These are phyloP conservation scores for Dothidotthia symphoricarpi DNA, from an alignment of 2,329 filamentous ascomycete species.

Conservation along the genomic window DNA sequence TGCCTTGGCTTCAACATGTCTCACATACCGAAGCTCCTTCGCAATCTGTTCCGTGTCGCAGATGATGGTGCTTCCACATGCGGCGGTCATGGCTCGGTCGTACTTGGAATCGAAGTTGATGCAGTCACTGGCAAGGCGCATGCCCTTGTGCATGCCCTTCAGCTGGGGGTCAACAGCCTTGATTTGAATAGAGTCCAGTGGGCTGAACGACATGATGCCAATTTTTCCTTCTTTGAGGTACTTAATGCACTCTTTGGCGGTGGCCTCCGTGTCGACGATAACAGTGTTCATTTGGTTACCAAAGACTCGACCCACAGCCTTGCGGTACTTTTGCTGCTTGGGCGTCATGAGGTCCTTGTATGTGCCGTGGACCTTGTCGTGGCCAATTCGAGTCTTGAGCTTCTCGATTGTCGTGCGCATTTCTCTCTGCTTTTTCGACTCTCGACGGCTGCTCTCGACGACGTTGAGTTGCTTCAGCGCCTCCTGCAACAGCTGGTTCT, in stretches of 20 bases:
- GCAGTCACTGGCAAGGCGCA: constrained; percentile 87
- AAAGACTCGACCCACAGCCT: constrained; percentile 87
- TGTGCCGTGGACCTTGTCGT: constrained; percentile 75
- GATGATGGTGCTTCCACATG: constrained; percentile 91
- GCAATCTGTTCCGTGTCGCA: constrained; percentile 85
- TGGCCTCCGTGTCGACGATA: constrained; percentile 92
- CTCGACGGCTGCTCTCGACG: constrained; percentile 79
- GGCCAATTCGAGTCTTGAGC: constrained; percentile 82
- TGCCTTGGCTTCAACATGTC: constrained; percentile 83
- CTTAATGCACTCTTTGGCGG: constrained; percentile 87
- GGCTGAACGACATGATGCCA: constrained; percentile 88
- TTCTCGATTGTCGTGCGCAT: constrained; percentile 81
- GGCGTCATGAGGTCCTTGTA: constrained; percentile 90
- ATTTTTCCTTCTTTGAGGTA: constrained; percentile 89
- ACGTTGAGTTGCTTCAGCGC: constrained; percentile 77
- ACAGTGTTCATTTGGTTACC: constrained; percentile 93
- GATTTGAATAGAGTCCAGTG: constrained; percentile 95
- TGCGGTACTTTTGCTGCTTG: constrained; percentile 95
- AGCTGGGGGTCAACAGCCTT: constrained; percentile 85
- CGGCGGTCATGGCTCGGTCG: constrained; percentile 90
- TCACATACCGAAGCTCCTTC: constrained; percentile 84
- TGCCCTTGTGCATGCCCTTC: constrained; percentile 81
- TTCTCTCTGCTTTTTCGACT: constrained; percentile 75
- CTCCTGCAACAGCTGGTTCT: constrained; percentile 87
- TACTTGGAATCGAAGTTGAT: constrained; percentile 89